Conservation (phyloP, 1,284 basidiomycete genomes). For the Cryptococcus sp. region DNA sequence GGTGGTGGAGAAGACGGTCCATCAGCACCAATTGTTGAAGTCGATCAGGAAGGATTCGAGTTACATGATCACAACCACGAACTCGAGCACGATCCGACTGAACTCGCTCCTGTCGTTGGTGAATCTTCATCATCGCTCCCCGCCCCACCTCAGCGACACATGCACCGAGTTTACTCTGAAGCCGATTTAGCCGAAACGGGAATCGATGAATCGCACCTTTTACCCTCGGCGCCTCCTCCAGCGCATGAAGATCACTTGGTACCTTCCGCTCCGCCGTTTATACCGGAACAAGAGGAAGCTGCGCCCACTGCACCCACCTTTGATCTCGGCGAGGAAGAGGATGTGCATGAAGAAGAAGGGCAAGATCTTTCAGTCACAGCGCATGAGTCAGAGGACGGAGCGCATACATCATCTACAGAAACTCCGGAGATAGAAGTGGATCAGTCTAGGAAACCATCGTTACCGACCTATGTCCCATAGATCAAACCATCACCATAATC, state of each 20-base stretch:
- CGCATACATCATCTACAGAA: background rate
- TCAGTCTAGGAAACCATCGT: background rate
- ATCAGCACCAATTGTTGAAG: constrained; percentile 41
- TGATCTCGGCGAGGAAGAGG: constrained; percentile 7
- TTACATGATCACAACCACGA: constrained; percentile 11
- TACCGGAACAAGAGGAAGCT: constrained; percentile 15
- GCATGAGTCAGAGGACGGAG: background rate
- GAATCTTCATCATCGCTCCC: constrained; percentile 1
- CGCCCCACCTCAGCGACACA: constrained; percentile 3
- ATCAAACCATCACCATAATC: too few relatives aligned
- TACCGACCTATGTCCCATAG: background rate
- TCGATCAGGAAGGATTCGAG: constrained; percentile 46
- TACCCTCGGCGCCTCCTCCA: constrained; percentile 26
- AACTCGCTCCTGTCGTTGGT: background rate
- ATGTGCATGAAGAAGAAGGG: too few relatives aligned
- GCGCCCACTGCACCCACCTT: constrained; percentile 20
- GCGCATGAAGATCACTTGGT: constrained; percentile 1
- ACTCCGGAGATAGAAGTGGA: background rate
- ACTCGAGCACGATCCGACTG: background rate
- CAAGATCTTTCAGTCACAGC: background rate
- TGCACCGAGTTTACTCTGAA: background rate
- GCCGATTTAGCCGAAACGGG: background rate
- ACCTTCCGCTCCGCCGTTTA: constrained; percentile 25
- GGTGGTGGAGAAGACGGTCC: constrained; percentile 14
- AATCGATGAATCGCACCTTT: constrained; percentile 12